Evolutionary conservation across 164 flowering plant species (phyloP), one percentile per base, ranked within the genome.

Genomic region (Aristolochia fimbriata): DNA sequence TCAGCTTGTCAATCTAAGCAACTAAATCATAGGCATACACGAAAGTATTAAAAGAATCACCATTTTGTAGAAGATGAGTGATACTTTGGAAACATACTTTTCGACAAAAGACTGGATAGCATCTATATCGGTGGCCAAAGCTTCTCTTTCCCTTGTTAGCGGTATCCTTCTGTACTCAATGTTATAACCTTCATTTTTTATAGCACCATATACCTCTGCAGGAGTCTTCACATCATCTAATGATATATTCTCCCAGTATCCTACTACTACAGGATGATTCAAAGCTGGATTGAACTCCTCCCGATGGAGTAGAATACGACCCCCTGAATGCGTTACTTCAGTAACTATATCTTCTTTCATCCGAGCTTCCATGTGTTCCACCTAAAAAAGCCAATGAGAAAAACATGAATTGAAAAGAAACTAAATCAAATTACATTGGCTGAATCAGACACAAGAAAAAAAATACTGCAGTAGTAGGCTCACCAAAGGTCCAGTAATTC

Each of bases 331-430:
- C 73, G 70, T 74, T 46, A 83, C 77, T 76, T 88, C 95, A 59
- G 86, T 73, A 54, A 85, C 60, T 71, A 91, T 91, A 74, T 91
- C 98, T 78, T 91, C 96, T 68, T 88, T 91, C 54, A 91, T 67
- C 10, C 98, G 83, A 48, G 85, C 82, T 68, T 91, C 98, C 92
- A 91, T 81, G 71, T 86, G 85, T 73, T 91, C 91, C 70, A 91
- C 98, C 98, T 91, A 78, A 69, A 71, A 13, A 57, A 45, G 15
- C 13, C 16, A 45, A 31, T 4, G 19, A 43, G 15, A 27, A 33
- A 25, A 25, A 4, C 47, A 57, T 1, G 15, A 22, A 0, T 37
- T 37, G 1, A 37, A 37, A 3, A 22, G 30, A 52, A 52, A 21
- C 15, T 21, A 22, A 52, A 37, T 31, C 37, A 31, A 3, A 31